Percentiles rank a stretch among this genome's conserved stretches.
Evolutionary conservation across 306 rosid species (phyloP).

Genomic region (Begonia masoniana): DNA sequence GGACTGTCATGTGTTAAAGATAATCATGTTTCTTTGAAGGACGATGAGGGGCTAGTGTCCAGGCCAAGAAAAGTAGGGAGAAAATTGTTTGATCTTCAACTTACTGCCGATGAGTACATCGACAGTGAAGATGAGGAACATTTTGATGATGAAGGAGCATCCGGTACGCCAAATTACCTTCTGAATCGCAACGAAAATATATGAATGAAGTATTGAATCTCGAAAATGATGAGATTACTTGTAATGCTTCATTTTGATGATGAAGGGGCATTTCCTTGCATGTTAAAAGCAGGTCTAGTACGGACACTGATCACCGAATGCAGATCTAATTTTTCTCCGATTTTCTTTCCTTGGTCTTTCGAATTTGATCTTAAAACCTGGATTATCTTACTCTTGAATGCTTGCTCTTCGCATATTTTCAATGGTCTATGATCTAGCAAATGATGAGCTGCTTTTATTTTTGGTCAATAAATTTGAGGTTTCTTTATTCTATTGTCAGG

Average conservation of each 20-base stretch:
- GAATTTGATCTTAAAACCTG: too few relatives aligned
- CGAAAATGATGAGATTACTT: slow-evolving; percentile 27
- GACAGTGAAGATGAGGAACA: slow-evolving; percentile 81
- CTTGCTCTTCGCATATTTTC: background rate
- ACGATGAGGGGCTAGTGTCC: slow-evolving; percentile 29
- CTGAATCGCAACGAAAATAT: slow-evolving; percentile 21
- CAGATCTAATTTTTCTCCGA: background rate
- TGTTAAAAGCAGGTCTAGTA: slow-evolving; percentile 44
- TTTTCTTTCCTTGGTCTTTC: background rate
- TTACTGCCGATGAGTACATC: slow-evolving; percentile 69
- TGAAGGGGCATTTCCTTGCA: too few relatives aligned
- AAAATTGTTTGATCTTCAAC: slow-evolving; percentile 81
- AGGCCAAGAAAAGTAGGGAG: slow-evolving; percentile 69
- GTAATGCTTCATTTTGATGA: too few relatives aligned
- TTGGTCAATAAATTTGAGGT: slow-evolving; percentile 1
- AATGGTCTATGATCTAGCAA: background rate
- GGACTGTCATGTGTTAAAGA: slow-evolving; percentile 14
- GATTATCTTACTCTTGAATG: too few relatives aligned
- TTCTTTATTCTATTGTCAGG: slow-evolving; percentile 33
- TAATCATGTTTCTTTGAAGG: slow-evolving; percentile 12
- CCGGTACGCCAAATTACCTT: slow-evolving; percentile 25
- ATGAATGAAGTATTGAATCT: slow-evolving; percentile 9
- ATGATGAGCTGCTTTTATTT: background rate
- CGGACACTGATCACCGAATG: too few relatives aligned
- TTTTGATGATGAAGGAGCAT: slow-evolving; percentile 37